These are phyloP conservation scores for Aspergillus terreus DNA, from an alignment of 2,329 filamentous ascomycete genomes.

Conservation along the genomic window DNA sequence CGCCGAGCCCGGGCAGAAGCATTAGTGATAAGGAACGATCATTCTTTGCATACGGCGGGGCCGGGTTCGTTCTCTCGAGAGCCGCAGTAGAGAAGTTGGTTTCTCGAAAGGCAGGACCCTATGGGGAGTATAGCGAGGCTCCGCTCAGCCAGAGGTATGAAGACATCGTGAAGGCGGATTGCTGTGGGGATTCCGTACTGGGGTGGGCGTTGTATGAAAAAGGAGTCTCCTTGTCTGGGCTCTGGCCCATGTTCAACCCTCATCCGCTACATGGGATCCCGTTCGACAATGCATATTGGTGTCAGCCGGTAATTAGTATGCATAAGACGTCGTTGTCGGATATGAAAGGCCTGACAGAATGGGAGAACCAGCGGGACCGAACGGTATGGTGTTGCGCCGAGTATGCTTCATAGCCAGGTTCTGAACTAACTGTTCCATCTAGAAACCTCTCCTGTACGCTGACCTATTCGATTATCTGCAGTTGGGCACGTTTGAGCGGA, in stretches of 20 bases:
- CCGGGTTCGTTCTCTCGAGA: constrained; percentile 47
- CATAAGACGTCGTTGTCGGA: constrained; percentile 48
- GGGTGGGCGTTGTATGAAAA: constrained; percentile 47
- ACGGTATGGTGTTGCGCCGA: constrained; percentile 12
- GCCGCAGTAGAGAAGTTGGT: constrained; percentile 45
- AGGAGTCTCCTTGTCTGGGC: constrained; percentile 44
- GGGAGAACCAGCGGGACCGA: constrained; percentile 22
- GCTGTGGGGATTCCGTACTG: constrained; percentile 52
- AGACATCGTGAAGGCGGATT: constrained; percentile 44
- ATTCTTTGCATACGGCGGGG: constrained; percentile 50
- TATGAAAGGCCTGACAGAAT: constrained; percentile 50
- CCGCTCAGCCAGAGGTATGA: constrained; percentile 41
- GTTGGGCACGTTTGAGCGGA: constrained; percentile 16
- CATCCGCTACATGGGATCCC: constrained; percentile 51
- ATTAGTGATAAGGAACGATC: constrained; percentile 11
- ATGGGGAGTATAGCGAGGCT: constrained; percentile 39
- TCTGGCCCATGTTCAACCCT: constrained; percentile 48
- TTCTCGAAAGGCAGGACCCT: constrained; percentile 4
- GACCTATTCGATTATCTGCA: constrained; percentile 28
- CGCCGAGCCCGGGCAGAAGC: constrained; percentile 41
- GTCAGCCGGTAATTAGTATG: constrained; percentile 49
- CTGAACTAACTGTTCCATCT: neutral
- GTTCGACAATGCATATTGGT: constrained; percentile 48
- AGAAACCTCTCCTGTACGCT: constrained; percentile 22
- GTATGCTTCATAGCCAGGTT: neutral